Evolutionary conservation across 148 eudicot species (phyloP), one percentile per base, ranked within the genome.

Genomic region (Pouteria glomerata): DNA sequence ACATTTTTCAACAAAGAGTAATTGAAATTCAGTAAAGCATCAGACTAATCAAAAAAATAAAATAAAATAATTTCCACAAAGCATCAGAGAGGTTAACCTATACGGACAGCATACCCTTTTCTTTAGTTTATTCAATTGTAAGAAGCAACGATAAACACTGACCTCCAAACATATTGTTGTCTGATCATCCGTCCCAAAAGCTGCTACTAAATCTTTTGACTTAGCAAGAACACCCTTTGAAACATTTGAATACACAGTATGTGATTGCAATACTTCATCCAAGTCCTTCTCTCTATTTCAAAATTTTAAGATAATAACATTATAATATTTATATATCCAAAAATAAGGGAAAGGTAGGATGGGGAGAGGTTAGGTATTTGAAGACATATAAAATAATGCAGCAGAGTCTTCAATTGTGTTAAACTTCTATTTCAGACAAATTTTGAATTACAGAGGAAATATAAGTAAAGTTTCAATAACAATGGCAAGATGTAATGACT

Each of bases 191-290:
- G 84, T 86, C 39, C 92, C 97, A 69, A 95, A 95, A 70, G 96
- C 97, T 59, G 84, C 81, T 7, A 74, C 74, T 76, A 94, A 82
- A 61, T 91, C 98, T 72, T 89, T 95, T 8, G 98, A 86, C 76
- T 95, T 95, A 26, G 98, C 93, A 58, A 95, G 82, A 63, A 95
- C 82, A 56, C 98, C 98, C 67, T 95, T 91, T 0, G 98, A 91
- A 57, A 95, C 98, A 85, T 95, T 91, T 27, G 93, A 74, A 72
- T 95, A 95, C 53, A 95, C 98, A 64, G 87, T 95, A 6, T 91
- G 98, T 3, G 98, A 95, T 76, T 95, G 98, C 85, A 95, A 73
- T 33, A 95, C 98, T 83, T 94, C 98, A 78, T 94, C 98, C 85
- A 94, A 75, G 74, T 94, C 98, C 77, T 91, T 94, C 86, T 94